phyloP scores from a whole-genome alignment of 306 rosid genomes.

The Malus asiatica region DNA sequence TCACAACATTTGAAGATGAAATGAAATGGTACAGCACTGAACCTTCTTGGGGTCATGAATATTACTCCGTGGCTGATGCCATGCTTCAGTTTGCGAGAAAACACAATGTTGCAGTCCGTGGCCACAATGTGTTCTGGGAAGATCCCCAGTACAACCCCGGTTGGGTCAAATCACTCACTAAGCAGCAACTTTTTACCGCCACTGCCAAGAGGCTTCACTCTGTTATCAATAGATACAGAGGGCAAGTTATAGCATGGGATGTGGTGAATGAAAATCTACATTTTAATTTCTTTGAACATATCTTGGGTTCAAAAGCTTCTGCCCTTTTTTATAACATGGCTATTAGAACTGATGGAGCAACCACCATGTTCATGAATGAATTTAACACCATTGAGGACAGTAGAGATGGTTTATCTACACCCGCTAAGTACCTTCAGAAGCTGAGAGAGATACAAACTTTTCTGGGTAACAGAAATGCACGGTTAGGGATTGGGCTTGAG shows the following conservation, averaged over 20 bases:
- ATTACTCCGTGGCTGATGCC: slow-evolving; percentile 41
- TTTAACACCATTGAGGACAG: slow-evolving; percentile 60
- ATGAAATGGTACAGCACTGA: slow-evolving; percentile 74
- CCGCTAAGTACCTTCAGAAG: slow-evolving; percentile 45
- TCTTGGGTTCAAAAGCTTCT: slow-evolving; percentile 34
- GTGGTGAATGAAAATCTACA: slow-evolving; percentile 74
- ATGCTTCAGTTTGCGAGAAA: slow-evolving; percentile 43
- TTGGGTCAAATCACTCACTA: slow-evolving; percentile 52
- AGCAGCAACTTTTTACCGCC: slow-evolving; percentile 23
- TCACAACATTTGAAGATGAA: slow-evolving; percentile 57
- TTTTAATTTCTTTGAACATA: slow-evolving; percentile 39
- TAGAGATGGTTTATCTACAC: slow-evolving; percentile 27
- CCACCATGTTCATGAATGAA: slow-evolving; percentile 59
- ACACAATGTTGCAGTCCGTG: slow-evolving; percentile 46
- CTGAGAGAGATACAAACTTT: slow-evolving; percentile 31
- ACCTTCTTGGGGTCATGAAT: slow-evolving; percentile 16
- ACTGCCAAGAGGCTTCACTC: slow-evolving; percentile 34
- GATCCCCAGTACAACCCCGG: slow-evolving; percentile 36
- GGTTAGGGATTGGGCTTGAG: slow-evolving; percentile 60
- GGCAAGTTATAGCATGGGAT: slow-evolving; percentile 64
- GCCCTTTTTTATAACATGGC: slow-evolving; percentile 28
- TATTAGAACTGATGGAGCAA: slow-evolving; percentile 23
- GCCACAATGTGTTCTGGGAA: slow-evolving; percentile 69
- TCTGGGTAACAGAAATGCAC: slow-evolving; percentile 1
- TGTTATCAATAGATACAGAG: slow-evolving; percentile 43